Evolutionary conservation across 2,329 filamentous ascomycete genomes (phyloP), one percentile per base, ranked within the genome.

Genomic region (Trichoderma simmonsii): DNA sequence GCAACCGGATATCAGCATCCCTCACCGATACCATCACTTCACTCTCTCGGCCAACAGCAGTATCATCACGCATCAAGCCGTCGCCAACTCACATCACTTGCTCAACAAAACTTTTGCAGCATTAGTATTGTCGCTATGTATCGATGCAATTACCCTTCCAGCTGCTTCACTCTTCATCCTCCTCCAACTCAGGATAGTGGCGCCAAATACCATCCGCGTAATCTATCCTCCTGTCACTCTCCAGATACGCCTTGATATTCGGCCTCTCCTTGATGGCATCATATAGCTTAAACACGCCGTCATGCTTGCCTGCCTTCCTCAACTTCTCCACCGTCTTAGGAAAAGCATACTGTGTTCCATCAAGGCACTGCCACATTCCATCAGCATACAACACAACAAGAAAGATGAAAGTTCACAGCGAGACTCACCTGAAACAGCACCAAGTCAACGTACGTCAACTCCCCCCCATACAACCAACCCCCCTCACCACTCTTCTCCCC

Each of bases 171-270:
- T 48, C 51, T 4, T 36, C 48, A 68, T 73, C 71, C 54, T 86
- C 81, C 57, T 95, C 92, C 65, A 95, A 80, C 82, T 95, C 92
- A 3, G 89, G 86, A 77, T 95, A 95, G 76, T 92, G 83, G 43
- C 93, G 85, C 78, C 89, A 95, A 57, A 95, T 86, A 1, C 92
- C 92, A 73, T 86, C 81, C 0, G 84, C 82, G 78, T 93, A 95
- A 66, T 85, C 80, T 77, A 86, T 78, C 54, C 92, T 85, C 74
- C 90, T 86, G 3, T 89, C 85, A 79, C 92, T 94, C 24, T 81
- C 85, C 66, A 95, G 80, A 78, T 95, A 95, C 57, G 84, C 86
- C 81, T 90, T 91, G 76, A 95, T 86, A 54, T 86, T 89, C 21
- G 88, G 88, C 43, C 89, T 83, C 71, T 86, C 85, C 81, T 89